Percentiles rank a stretch among this genome's conserved stretches.
Evolutionary conservation across 2,329 filamentous ascomycete genomes (phyloP).

Genomic region (Cordyceps tenuipes): DNA sequence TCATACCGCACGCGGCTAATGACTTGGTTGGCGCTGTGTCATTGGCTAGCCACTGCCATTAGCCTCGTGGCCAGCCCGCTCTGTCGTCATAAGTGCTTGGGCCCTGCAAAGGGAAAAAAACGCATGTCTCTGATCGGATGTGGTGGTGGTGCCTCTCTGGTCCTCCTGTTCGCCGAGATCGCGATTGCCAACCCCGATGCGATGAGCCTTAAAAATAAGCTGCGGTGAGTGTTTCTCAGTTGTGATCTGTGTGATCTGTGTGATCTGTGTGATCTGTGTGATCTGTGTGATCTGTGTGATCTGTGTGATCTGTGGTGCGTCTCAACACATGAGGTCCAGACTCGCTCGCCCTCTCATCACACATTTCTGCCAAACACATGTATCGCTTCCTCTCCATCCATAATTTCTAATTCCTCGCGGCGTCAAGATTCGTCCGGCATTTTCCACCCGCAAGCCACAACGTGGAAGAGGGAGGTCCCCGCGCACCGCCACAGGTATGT

Average conservation of each 20-base stretch:
- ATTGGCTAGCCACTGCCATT: conserved; percentile 2
- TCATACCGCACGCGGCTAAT: neutral
- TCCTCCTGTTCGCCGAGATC: neutral
- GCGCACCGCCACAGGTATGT: conserved; percentile 5
- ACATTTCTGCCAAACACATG: neutral
- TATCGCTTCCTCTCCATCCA: too few relatives aligned
- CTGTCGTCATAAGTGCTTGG: conserved; percentile 11
- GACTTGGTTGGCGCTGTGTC: neutral
- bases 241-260: neutral
- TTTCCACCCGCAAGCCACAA: neutral
- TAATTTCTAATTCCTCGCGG: too few relatives aligned
- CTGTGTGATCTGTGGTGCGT: neutral
- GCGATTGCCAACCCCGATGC: neutral
- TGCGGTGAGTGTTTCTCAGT: neutral
- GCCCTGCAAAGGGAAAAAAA: neutral
- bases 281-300: too few relatives aligned
- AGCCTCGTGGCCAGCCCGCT: conserved; percentile 5
- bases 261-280: too few relatives aligned
- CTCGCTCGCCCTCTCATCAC: neutral
- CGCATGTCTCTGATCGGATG: conserved; percentile 11
- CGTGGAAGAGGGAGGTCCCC: neutral
- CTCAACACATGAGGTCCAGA: neutral
- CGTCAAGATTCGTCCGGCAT: neutral
- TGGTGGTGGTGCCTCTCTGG: neutral
- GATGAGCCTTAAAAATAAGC: neutral